These are phyloP conservation scores for Candida jianshihensis DNA, from an alignment of 805 yeast species.

Conservation along the genomic window DNA sequence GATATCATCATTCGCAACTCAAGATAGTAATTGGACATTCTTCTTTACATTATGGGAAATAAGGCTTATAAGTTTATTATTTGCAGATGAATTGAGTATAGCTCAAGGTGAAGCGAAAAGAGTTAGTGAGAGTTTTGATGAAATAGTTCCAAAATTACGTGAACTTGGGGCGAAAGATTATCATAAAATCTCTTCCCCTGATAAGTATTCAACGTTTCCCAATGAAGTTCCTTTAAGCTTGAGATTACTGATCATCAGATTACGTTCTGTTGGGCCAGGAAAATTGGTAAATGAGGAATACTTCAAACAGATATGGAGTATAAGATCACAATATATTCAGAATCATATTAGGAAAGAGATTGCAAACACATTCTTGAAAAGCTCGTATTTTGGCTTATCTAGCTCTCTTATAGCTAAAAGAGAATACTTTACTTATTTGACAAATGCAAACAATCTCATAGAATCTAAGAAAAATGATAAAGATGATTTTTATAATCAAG, in stretches of 20 bases:
- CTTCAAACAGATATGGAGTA: slow-evolving; percentile 11
- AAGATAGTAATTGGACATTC: too few species aligned
- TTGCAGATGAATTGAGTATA: slow-evolving; percentile 16
- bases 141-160: background rate
- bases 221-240: slow-evolving; percentile 14
- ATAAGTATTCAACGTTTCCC: slow-evolving; percentile 10
- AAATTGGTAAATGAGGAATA: slow-evolving; percentile 9
- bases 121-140: slow-evolving; percentile 14
- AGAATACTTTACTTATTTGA: slow-evolving; percentile 21
- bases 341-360: background rate
- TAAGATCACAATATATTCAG: slow-evolving; percentile 5
- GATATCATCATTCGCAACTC: background rate
- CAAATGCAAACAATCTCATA: slow-evolving; percentile 11
- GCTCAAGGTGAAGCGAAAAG: slow-evolving; percentile 23
- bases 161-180: background rate
- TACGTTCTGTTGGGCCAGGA: slow-evolving; percentile 20
- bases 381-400: slow-evolving; percentile 16
- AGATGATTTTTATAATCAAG: background rate
- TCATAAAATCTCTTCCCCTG: background rate
- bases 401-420: slow-evolving; percentile 23
- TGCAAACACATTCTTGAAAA: slow-evolving; percentile 2
- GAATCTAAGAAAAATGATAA: background rate
- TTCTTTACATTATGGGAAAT: slow-evolving; percentile 25
- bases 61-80: slow-evolving; percentile 13
- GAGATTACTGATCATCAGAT: slow-evolving; percentile 15